These are phyloP conservation scores for Neurospora sp. DNA, from an alignment of 495 filamentous ascomycete species.

Conservation along the genomic window DNA sequence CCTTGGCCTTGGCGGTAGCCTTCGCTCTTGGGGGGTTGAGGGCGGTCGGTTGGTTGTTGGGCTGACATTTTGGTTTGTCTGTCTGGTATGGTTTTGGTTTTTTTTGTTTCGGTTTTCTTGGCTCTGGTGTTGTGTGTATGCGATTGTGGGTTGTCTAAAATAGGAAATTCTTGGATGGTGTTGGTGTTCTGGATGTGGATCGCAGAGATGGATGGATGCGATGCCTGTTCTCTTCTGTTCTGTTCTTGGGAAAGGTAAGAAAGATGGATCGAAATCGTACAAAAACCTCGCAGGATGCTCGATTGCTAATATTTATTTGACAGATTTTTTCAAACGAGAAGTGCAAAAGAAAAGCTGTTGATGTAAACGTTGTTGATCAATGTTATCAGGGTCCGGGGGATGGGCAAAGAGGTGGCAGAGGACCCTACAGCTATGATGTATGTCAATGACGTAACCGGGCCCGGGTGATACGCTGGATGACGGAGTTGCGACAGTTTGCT, in stretches of 20 bases:
- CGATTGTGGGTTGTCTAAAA: neutral
- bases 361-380: neutral
- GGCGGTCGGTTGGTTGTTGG: conserved; percentile 26
- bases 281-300: neutral
- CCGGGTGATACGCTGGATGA: neutral
- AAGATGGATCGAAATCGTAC: neutral
- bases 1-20: conserved; percentile 24
- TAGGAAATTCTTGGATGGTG: neutral
- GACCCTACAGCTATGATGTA: neutral
- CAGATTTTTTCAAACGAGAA: neutral
- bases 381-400: neutral
- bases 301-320: neutral
- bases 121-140: neutral
- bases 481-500: neutral
- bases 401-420: neutral
- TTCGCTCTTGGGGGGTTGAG: conserved; percentile 44
- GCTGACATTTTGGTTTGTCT: conserved; percentile 3
- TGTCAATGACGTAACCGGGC: neutral
- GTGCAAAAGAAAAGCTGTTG: neutral
- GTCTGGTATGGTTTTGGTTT: too few relatives aligned
- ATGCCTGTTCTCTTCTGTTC: neutral
- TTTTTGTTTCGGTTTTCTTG: neutral
- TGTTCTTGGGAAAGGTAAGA: neutral
- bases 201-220: neutral
- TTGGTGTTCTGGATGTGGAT: neutral